A percentile compares a stretch with the other conserved stretches of the same genome.
Evolutionary conservation across 768 basidiomycete species (phyloP).

Genomic region (Termitomyces sp.): DNA sequence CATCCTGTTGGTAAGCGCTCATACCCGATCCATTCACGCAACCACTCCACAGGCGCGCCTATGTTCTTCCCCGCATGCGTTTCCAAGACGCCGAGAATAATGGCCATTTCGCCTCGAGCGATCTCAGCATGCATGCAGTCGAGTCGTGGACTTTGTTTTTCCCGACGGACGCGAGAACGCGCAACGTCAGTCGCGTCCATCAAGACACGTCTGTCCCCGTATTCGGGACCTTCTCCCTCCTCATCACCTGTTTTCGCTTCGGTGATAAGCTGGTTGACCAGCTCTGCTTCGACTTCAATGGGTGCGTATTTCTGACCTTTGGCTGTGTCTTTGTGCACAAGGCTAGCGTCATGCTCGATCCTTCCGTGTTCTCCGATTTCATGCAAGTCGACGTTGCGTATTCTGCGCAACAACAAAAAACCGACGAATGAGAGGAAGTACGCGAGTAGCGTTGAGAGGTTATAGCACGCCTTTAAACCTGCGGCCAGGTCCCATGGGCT

Average conservation of each 20-base stretch:
- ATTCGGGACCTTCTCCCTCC: too few relatives aligned
- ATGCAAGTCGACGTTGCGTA: background rate
- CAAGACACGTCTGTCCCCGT: too few relatives aligned
- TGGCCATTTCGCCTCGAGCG: background rate
- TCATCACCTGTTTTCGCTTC: background rate
- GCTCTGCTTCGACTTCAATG: background rate
- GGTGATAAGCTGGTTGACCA: background rate
- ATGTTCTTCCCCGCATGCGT: too few relatives aligned
- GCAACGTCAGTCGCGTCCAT: too few relatives aligned
- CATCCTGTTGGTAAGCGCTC: too few relatives aligned
- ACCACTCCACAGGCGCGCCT: too few relatives aligned
- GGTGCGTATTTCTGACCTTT: background rate
- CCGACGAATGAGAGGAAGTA: background rate
- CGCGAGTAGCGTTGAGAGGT: too few relatives aligned
- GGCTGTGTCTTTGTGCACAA: background rate
- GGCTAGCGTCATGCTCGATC: background rate
- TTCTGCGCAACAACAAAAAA: background rate
- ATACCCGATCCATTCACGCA: too few relatives aligned
- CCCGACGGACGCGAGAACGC: too few relatives aligned
- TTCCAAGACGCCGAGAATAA: background rate
- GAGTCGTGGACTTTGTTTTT: too few relatives aligned
- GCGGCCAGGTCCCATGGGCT: too few relatives aligned
- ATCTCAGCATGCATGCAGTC: background rate
- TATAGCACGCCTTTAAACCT: too few relatives aligned
- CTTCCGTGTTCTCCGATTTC: background rate